A percentile compares a stretch with the other conserved stretches of the same genome.
Evolutionary conservation across 345 rosid genomes (phyloP).

Genomic region (Mangifera indica): DNA sequence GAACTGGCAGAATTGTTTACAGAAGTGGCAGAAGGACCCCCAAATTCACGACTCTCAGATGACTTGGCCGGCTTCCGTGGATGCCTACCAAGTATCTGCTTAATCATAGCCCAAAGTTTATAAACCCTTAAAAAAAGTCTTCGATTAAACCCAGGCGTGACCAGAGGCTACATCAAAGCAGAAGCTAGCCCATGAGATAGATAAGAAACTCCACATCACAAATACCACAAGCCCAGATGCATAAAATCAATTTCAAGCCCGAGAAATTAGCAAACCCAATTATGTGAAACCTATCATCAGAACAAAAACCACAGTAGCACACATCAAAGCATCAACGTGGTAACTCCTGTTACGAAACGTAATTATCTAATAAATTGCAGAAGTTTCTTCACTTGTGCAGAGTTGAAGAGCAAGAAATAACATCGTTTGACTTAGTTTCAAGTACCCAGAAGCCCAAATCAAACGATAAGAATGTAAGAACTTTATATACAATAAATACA

Average conservation of each 20-base stretch:
- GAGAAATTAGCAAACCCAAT: slow-evolving; percentile 12
- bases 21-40: slow-evolving; percentile 36
- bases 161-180: slow-evolving; percentile 13
- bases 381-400: slow-evolving; percentile 1
- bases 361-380: slow-evolving; percentile 5
- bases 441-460: slow-evolving; percentile 28
- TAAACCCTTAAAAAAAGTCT: slow-evolving; percentile 23
- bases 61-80: slow-evolving; percentile 58
- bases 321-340: slow-evolving; percentile 8
- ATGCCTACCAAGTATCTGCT: slow-evolving; percentile 59
- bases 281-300: slow-evolving; percentile 15
- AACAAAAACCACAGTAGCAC: slow-evolving; percentile 23
- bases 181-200: slow-evolving; percentile 26
- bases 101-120: slow-evolving; percentile 46
- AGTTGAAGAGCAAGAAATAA: slow-evolving; percentile 12
- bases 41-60: slow-evolving; percentile 41
- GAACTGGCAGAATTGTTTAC: slow-evolving; percentile 27
- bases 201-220: slow-evolving; percentile 16
- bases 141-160: slow-evolving; percentile 8
- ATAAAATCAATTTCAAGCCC: slow-evolving; percentile 24
- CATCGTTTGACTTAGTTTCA: slow-evolving; percentile 27
- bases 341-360: slow-evolving; percentile 8
- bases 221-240: slow-evolving; percentile 9
- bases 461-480: slow-evolving; percentile 8
- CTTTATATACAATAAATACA: neutral